These are phyloP conservation scores for Botrytis medusae DNA, from an alignment of 2,329 filamentous ascomycete species.

Conservation along the genomic window DNA sequence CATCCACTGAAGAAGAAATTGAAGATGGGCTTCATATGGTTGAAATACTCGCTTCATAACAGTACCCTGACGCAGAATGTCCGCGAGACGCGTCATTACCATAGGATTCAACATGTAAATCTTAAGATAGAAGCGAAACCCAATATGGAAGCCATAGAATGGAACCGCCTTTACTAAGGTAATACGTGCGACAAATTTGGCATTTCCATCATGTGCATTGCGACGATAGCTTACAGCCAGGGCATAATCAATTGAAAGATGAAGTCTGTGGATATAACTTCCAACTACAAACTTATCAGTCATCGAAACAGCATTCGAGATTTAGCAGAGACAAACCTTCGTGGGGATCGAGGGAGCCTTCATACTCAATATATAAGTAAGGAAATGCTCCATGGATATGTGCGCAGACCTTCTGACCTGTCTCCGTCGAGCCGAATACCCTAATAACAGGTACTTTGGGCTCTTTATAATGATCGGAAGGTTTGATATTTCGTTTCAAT, in stretches of 20 bases:
- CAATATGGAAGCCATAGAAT: slow-evolving; percentile 94
- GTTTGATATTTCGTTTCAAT: slow-evolving; percentile 64
- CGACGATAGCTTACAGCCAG: slow-evolving; percentile 81
- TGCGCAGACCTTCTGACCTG: slow-evolving; percentile 92
- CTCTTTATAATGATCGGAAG: slow-evolving; percentile 58
- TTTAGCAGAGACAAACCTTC: slow-evolving; percentile 55
- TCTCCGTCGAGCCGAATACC: slow-evolving; percentile 89
- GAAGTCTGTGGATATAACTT: slow-evolving; percentile 73
- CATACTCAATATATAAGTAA: slow-evolving; percentile 90
- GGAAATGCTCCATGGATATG: slow-evolving; percentile 96
- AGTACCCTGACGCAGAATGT: slow-evolving; percentile 83
- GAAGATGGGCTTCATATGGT: slow-evolving; percentile 90
- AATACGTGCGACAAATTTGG: slow-evolving; percentile 81
- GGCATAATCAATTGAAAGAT: slow-evolving; percentile 87
- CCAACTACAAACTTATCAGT: slow-evolving; percentile 54
- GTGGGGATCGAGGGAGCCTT: slow-evolving; percentile 63
- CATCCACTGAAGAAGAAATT: slow-evolving; percentile 96
- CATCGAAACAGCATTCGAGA: neutral
- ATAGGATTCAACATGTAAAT: slow-evolving; percentile 89
- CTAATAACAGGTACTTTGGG: slow-evolving; percentile 83
- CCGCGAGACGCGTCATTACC: slow-evolving; percentile 82
- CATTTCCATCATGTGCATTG: slow-evolving; percentile 67
- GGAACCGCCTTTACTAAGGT: slow-evolving; percentile 89
- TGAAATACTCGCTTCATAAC: slow-evolving; percentile 83
- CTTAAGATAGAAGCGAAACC: slow-evolving; percentile 88